Conservation (phyloP, 139 green algal species). For the Chlamydomonas schloesseri region DNA sequence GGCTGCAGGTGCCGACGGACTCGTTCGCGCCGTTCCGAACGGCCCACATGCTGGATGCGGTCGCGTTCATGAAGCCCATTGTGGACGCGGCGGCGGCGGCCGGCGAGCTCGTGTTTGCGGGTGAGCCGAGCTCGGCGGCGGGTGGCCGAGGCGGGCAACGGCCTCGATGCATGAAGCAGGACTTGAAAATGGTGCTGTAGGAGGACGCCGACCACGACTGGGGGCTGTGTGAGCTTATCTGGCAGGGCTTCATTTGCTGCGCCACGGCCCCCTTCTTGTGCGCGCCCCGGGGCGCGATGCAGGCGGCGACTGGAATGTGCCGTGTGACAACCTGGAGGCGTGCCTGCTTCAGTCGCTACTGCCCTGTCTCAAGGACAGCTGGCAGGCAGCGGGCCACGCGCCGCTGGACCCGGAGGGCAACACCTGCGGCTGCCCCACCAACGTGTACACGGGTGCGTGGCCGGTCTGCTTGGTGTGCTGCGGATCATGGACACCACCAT, state of each 20-base stretch:
- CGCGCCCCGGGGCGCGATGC: background rate
- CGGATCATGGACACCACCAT: too few species aligned
- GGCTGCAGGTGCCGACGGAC: background rate
- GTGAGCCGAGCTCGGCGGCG: too few species aligned
- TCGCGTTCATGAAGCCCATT: background rate
- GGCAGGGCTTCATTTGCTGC: too few species aligned
- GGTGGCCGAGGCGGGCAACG: too few species aligned
- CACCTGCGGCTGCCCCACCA: background rate
- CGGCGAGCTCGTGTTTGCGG: background rate
- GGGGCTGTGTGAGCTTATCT: too few species aligned
- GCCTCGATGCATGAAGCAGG: too few species aligned
- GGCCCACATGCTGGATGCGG: background rate
- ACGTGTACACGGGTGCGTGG: slow-evolving; percentile 14
- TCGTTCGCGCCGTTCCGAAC: background rate
- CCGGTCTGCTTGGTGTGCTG: too few species aligned
- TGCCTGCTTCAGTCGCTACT: background rate
- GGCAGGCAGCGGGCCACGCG: background rate
- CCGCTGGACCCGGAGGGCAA: slow-evolving; percentile 6
- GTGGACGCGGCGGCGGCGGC: background rate
- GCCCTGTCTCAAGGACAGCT: background rate
- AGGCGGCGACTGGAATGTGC: slow-evolving; percentile 17
- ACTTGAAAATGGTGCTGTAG: too few species aligned
- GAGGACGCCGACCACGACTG: too few species aligned
- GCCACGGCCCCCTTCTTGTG: too few species aligned
- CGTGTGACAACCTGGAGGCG: background rate